A percentile compares a stretch with the other conserved stretches of the same genome.
Conservation (phyloP, 345 rosid species). For the Streptanthus diversifolius region DNA sequence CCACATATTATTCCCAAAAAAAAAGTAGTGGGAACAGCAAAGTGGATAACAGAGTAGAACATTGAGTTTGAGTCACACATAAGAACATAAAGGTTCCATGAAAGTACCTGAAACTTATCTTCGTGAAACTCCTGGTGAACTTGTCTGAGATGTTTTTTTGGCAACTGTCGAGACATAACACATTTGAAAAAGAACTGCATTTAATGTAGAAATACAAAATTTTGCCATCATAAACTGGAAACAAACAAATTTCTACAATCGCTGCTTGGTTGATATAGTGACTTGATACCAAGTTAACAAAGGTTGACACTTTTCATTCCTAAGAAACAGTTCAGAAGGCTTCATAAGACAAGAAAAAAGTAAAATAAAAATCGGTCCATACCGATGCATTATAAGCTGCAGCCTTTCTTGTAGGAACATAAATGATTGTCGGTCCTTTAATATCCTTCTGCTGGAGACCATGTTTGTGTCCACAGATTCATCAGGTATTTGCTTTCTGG, state of each 20-base stretch:
- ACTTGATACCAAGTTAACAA: neutral
- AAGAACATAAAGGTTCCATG: neutral
- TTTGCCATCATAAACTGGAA: neutral
- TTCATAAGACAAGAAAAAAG: neutral
- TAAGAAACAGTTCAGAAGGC: neutral
- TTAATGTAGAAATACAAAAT: neutral
- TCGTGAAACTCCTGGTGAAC: slow-evolving; percentile 83
- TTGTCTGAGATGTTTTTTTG: slow-evolving; percentile 64
- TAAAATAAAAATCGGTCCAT: slow-evolving; percentile 6
- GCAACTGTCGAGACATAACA: slow-evolving; percentile 48
- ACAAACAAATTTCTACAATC: neutral
- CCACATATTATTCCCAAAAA: neutral
- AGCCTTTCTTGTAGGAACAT: slow-evolving; percentile 91
- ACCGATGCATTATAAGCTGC: slow-evolving; percentile 91
- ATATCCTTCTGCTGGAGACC: slow-evolving; percentile 43
- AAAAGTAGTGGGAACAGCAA: neutral
- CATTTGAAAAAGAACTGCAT: neutral
- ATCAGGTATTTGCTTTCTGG: slow-evolving; percentile 33
- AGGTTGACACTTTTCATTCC: neutral
- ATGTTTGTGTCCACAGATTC: slow-evolving; percentile 39
- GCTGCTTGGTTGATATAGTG: neutral
- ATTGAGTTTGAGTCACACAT: neutral
- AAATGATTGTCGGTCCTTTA: slow-evolving; percentile 77
- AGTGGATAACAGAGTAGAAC: neutral
- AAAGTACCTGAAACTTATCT: slow-evolving; percentile 56